Percentiles rank a stretch among this genome's conserved stretches.
phyloP scores from a whole-genome alignment of 2,329 filamentous ascomycete genomes.

The Hypoxylon sp. region DNA sequence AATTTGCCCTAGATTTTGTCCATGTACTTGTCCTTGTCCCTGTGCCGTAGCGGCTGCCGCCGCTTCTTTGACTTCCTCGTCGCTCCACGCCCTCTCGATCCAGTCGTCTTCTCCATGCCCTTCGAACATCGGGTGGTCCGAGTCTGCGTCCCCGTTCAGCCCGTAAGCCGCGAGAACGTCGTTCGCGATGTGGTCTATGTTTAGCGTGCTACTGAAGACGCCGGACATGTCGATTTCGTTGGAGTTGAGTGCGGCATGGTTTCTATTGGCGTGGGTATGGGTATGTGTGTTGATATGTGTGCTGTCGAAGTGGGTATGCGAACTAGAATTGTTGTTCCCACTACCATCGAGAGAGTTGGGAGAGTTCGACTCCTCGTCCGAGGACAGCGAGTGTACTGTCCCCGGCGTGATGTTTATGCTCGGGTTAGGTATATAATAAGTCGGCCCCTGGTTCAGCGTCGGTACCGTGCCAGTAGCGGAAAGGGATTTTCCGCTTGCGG shows the following conservation, averaged over 20 bases:
- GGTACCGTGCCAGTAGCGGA: constrained; percentile 13
- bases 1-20: constrained; percentile 27
- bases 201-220: constrained; percentile 44
- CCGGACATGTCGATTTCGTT: constrained; percentile 47
- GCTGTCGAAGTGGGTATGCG: constrained; percentile 1
- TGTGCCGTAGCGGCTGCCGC: constrained; percentile 39
- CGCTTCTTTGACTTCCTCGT: constrained; percentile 45
- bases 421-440: constrained; percentile 31
- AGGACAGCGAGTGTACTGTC: constrained; percentile 52
- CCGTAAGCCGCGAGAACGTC: constrained; percentile 56
- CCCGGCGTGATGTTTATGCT: constrained; percentile 44
- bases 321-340: constrained; percentile 1
- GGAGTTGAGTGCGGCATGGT: constrained; percentile 2
- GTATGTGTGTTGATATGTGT: neutral
- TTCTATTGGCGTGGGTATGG: neutral
- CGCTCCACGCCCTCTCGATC: constrained; percentile 58
- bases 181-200: constrained; percentile 53
- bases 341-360: constrained; percentile 43
- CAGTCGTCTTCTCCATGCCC: constrained; percentile 54
- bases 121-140: constrained; percentile 32
- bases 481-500: constrained; percentile 41
- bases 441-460: constrained; percentile 8
- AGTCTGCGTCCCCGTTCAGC: constrained; percentile 34
- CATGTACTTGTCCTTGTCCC: constrained; percentile 48
- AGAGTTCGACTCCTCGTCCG: constrained; percentile 51